A percentile compares a stretch with the other conserved stretches of the same genome.
phyloP scores from a whole-genome alignment of 305 asterid genomes.

The Stenogyne calaminthoides region DNA sequence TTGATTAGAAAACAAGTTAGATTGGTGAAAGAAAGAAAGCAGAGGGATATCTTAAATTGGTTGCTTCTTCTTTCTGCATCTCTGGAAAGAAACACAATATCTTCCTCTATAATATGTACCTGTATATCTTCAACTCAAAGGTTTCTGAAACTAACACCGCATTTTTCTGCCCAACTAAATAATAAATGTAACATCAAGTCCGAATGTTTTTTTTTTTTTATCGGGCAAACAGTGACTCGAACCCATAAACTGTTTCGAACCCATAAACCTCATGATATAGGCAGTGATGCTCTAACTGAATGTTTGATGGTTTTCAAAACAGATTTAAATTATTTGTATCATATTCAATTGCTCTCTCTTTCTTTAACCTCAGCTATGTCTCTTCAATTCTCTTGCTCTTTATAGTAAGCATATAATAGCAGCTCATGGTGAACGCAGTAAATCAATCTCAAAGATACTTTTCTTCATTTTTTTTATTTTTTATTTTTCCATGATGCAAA shows the following conservation, averaged over 20 bases:
- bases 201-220: too few relatives aligned
- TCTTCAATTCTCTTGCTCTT: neutral
- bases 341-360: too few relatives aligned
- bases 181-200: neutral
- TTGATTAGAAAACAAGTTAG: conserved; percentile 30
- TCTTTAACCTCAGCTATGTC: neutral
- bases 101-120: conserved; percentile 2
- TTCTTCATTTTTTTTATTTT: neutral
- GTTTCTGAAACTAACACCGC: conserved; percentile 11
- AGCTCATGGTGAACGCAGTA: neutral
- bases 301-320: too few relatives aligned
- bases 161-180: neutral
- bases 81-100: conserved; percentile 18
- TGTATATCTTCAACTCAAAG: conserved; percentile 29
- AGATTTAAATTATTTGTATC: neutral
- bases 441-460: neutral
- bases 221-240: too few relatives aligned
- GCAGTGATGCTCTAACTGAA: too few relatives aligned
- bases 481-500: neutral
- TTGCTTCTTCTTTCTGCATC: conserved; percentile 31
- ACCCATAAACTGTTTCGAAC: too few relatives aligned
- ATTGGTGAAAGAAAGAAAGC: neutral
- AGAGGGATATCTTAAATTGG: conserved; percentile 5
- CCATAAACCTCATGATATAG: too few relatives aligned
- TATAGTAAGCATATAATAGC: neutral